These are phyloP conservation scores for Penicillium macrosclerotiorum DNA, from an alignment of 495 filamentous ascomycete genomes.

Conservation along the genomic window DNA sequence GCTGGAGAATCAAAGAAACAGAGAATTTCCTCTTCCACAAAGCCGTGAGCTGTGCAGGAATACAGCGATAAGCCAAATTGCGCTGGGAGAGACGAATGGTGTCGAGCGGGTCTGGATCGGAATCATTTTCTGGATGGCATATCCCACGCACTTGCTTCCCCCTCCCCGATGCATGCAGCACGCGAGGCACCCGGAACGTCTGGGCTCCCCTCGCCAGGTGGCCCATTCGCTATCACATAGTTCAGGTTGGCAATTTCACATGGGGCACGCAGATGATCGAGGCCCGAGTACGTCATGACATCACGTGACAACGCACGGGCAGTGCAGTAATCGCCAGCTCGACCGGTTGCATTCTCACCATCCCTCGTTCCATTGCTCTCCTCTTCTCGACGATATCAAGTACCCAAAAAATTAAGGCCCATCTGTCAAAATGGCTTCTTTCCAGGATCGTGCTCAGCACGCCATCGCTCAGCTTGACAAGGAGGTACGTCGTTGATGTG, in stretches of 20 bases:
- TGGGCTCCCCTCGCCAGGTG: too few relatives aligned
- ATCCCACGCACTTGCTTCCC: neutral
- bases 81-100: too few relatives aligned
- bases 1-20: neutral
- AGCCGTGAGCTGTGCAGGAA: too few relatives aligned
- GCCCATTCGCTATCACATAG: neutral
- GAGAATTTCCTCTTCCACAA: too few relatives aligned
- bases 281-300: slow-evolving; percentile 23
- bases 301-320: slow-evolving; percentile 29
- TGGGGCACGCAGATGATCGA: slow-evolving; percentile 5
- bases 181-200: neutral
- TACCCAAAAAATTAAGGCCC: slow-evolving; percentile 10
- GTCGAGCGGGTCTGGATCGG: too few relatives aligned
- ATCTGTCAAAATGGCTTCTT: slow-evolving; percentile 57
- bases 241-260: slow-evolving; percentile 2
- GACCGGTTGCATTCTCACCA: slow-evolving; percentile 28
- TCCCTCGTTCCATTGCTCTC: slow-evolving; percentile 16
- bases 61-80: too few relatives aligned
- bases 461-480: slow-evolving; percentile 91
- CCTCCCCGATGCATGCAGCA: neutral
- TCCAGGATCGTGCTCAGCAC: slow-evolving; percentile 89
- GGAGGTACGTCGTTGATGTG: slow-evolving; percentile 69
- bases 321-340: slow-evolving; percentile 25
- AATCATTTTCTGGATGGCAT: neutral
- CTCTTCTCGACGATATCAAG: slow-evolving; percentile 3